Evolutionary conservation across 352 stramenopile species (phyloP), one percentile per base, ranked within the genome.

Genomic region (Globisporangium camurandrum): DNA sequence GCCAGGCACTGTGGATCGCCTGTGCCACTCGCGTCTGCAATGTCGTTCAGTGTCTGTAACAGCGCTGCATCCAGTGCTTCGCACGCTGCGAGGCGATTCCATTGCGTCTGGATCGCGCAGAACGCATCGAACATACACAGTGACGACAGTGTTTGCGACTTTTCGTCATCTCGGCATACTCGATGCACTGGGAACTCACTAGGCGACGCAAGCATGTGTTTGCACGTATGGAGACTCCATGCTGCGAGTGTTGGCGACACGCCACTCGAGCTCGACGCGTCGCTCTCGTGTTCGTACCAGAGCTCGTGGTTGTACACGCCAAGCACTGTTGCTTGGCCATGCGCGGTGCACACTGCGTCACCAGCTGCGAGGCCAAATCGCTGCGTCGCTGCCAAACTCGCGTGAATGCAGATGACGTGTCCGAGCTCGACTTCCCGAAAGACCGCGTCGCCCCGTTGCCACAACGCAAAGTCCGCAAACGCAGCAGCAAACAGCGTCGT

Each of bases 291-390:
- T 59, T 88, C 77, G 36, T 84, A 88, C 75, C 75, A 91, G 30
- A 91, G 59, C 27, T 81, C 66, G 52, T 91, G 71, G 6, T 82
- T 66, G 43, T 64, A 67, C 11, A 74, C 68, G 0, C 80, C 80
- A 10, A 91, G 48, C 3, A 86, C 65, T n/a, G 66, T 60, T 16
- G 67, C 86, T 44, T 81, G 67, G 10, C 78, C 76, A 38, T 72
- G 76, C 8, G 62, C 57, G 2, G 66, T 88, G 49, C 88, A 86
- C 6, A 90, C 61, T 1, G 62, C 59, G 39, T 93, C 81, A 1
- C 77, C 70, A 17, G 26, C 43, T 1, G 56, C 49, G 4, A 90
- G 33, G 0, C 76, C 70, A 34, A 83, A 88, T 4, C 57, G 56
- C 14, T 61, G 44, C 0, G 56, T 65, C 1, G 59, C 62, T 11